A percentile compares a stretch with the other conserved stretches of the same genome.
These are phyloP conservation scores for Immersiella caudata DNA, from an alignment of 495 filamentous ascomycete species.

Conservation along the genomic window DNA sequence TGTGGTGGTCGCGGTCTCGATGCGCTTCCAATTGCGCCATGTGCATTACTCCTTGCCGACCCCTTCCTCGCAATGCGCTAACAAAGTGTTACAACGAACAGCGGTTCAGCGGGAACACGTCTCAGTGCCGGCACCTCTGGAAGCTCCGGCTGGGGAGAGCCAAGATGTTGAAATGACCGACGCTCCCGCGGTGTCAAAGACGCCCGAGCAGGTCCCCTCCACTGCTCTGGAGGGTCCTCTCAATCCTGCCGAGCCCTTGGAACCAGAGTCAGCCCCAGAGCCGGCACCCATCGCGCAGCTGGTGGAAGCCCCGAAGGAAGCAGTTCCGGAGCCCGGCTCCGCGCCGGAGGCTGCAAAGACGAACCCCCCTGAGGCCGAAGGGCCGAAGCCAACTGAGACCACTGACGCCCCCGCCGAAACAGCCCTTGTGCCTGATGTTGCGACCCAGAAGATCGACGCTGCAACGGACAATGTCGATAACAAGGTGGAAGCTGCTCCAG, in stretches of 20 bases:
- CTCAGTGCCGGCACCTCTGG: slow-evolving; percentile 3
- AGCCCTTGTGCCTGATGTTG: background rate
- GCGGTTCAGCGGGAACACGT: slow-evolving; percentile 27
- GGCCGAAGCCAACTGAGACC: slow-evolving; percentile 14
- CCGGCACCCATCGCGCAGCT: background rate
- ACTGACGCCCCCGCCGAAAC: background rate
- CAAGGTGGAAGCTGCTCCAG: slow-evolving; percentile 10
- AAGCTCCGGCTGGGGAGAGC: background rate
- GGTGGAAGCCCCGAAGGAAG: background rate
- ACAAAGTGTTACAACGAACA: slow-evolving; percentile 20
- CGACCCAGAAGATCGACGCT: background rate
- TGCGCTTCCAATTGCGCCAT: background rate
- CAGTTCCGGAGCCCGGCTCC: background rate
- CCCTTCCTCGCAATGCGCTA: slow-evolving; percentile 9
- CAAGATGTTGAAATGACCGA: slow-evolving; percentile 14
- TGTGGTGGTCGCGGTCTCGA: background rate
- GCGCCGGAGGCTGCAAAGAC: background rate
- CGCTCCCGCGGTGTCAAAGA: slow-evolving; percentile 10
- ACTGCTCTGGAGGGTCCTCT: background rate
- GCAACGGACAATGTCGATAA: slow-evolving; percentile 13
- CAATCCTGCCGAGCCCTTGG: background rate
- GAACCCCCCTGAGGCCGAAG: background rate
- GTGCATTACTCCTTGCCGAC: background rate
- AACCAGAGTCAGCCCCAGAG: background rate
- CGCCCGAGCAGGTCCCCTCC: slow-evolving; percentile 11